phyloP scores from a whole-genome alignment of 306 rosid genomes.

The Malus fusca region DNA sequence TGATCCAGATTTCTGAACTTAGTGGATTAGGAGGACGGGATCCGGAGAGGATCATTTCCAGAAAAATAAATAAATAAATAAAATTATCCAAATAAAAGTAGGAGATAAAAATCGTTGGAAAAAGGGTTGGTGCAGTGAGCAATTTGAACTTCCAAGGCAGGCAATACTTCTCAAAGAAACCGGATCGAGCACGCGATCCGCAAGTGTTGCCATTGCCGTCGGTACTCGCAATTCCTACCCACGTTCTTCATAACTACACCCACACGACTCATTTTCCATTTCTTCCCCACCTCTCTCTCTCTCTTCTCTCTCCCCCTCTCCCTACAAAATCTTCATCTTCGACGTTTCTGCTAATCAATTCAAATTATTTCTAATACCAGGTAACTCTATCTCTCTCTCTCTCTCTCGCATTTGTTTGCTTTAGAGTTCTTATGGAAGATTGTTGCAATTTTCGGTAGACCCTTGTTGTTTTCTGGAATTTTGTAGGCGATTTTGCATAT shows the following conservation, averaged over 20 bases:
- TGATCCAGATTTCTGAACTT: too few species aligned
- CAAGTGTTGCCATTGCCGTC: too few species aligned
- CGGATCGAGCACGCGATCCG: conserved; percentile 11
- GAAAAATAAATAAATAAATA: too few species aligned
- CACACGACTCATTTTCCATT: neutral
- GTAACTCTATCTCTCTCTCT: conserved; percentile 18
- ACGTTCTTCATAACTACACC: neutral
- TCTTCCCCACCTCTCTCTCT: neutral
- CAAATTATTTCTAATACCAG: neutral
- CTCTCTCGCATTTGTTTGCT: neutral
- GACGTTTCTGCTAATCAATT: conserved; percentile 21
- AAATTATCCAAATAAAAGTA: too few species aligned
- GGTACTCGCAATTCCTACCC: neutral
- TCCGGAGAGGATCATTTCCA: too few species aligned
- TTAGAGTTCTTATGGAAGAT: neutral
- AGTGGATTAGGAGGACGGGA: too few species aligned
- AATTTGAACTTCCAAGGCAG: neutral
- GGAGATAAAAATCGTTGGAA: neutral
- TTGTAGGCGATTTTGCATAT: neutral
- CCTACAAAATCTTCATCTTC: conserved; percentile 5
- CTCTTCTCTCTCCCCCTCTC: neutral
- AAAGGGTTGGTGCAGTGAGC: neutral
- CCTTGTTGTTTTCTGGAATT: neutral
- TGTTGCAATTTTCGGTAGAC: neutral
- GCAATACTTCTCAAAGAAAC: neutral